Evolutionary conservation across 352 stramenopile species (phyloP).

Genomic region (Phytophthora fragariae): DNA sequence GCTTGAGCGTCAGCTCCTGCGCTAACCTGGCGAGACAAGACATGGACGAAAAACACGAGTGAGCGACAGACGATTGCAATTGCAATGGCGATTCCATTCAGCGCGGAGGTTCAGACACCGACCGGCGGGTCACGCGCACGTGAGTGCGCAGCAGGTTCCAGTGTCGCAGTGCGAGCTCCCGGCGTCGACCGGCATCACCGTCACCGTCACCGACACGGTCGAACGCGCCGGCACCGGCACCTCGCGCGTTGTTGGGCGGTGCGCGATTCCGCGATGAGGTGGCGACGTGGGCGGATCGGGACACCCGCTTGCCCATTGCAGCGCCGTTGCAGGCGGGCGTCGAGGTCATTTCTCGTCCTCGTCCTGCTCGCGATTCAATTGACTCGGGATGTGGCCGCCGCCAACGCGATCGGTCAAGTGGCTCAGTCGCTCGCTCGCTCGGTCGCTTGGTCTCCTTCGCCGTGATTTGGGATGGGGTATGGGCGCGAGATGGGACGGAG

Average conservation of each 20-base stretch:
- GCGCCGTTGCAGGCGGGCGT: conserved; percentile 23
- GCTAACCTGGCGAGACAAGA: conserved; percentile 42
- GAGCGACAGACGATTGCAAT: conserved; percentile 12
- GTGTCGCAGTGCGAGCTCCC: conserved; percentile 39
- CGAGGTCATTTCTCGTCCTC: conserved; percentile 27
- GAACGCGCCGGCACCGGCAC: not conserved
- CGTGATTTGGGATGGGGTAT: conserved; percentile 38
- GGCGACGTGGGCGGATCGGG: not conserved
- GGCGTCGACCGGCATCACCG: not conserved
- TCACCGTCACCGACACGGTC: not conserved
- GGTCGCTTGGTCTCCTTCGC: not conserved
- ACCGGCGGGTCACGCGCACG: conserved; percentile 74
- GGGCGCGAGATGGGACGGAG: conserved; percentile 19
- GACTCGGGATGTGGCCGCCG: too few relatives aligned
- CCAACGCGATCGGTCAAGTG: conserved; percentile 21
- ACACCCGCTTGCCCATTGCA: conserved; percentile 4
- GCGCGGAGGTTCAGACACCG: conserved; percentile 13
- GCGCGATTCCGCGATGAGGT: not conserved
- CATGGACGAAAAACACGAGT: not conserved
- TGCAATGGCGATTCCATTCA: conserved; percentile 11
- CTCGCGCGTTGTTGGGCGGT: not conserved
- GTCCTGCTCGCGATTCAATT: not conserved
- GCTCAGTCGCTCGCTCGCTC: not conserved
- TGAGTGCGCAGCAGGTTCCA: conserved; percentile 72
- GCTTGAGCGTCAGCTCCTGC: conserved; percentile 53